Percentiles rank a stretch among this genome's conserved stretches.
These are phyloP conservation scores for Lentinula sp. DNA, from an alignment of 768 basidiomycete species.

Conservation along the genomic window DNA sequence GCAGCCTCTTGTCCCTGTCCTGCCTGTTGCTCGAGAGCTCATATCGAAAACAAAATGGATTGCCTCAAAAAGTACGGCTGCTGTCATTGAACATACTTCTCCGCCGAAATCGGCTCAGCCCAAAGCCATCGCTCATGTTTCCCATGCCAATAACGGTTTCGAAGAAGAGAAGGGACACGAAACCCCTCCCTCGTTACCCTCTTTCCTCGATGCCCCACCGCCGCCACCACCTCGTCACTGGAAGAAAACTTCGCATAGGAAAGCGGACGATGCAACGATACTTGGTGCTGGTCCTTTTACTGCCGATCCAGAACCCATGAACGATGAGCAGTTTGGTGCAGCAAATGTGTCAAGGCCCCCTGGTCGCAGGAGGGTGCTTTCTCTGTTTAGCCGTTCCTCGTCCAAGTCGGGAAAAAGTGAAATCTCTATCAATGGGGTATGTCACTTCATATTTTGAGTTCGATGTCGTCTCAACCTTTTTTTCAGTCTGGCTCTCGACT, in stretches of 20 bases:
- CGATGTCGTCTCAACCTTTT: background rate
- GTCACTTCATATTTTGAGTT: background rate
- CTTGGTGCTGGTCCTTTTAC: slow-evolving; percentile 27
- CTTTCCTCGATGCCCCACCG: background rate
- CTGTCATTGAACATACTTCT: slow-evolving; percentile 23
- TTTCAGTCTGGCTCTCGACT: background rate
- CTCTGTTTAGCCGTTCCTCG: slow-evolving; percentile 12
- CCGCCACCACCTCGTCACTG: slow-evolving; percentile 13
- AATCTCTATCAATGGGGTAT: background rate
- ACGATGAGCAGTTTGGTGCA: slow-evolving; percentile 10
- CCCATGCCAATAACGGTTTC: background rate
- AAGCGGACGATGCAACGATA: slow-evolving; percentile 17
- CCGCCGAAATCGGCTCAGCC: slow-evolving; percentile 13
- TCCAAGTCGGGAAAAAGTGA: slow-evolving; percentile 7
- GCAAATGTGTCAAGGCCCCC: slow-evolving; percentile 13
- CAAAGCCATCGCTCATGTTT: background rate
- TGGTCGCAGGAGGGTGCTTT: slow-evolving; percentile 23
- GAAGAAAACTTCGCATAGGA: slow-evolving; percentile 22
- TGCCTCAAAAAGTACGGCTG: slow-evolving; percentile 33
- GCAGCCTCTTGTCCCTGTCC: slow-evolving; percentile 70
- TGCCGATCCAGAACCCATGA: slow-evolving; percentile 36
- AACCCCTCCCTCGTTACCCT: background rate
- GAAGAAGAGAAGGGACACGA: background rate
- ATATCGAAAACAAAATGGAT: slow-evolving; percentile 75
- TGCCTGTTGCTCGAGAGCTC: slow-evolving; percentile 74